These are phyloP conservation scores for Aspergillus olivimuriae DNA, from an alignment of 495 filamentous ascomycete genomes.

Conservation along the genomic window DNA sequence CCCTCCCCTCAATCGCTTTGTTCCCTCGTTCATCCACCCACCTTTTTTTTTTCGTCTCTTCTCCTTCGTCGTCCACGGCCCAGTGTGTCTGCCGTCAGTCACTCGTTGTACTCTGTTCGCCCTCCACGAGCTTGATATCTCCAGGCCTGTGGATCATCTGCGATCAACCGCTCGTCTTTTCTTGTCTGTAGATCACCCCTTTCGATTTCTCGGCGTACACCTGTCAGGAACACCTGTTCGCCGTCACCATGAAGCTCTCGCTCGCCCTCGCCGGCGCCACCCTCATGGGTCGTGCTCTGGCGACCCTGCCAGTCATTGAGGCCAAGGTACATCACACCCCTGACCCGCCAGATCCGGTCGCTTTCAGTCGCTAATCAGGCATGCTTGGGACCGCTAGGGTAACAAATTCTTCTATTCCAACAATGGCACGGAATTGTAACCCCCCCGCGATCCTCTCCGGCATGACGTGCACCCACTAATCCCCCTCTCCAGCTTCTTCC, in stretches of 20 bases:
- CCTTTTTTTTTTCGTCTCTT: constrained; percentile 5
- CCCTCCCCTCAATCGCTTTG: constrained; percentile 14
- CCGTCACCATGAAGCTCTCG: constrained; percentile 38
- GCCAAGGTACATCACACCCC: constrained; percentile 56
- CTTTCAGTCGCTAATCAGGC: not conserved
- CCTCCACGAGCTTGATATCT: not conserved
- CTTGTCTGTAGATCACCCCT: not conserved
- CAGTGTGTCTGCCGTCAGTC: constrained; percentile 19
- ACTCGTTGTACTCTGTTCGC: constrained; percentile 14
- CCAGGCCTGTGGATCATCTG: constrained; percentile 1
- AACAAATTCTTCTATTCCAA: constrained; percentile 34
- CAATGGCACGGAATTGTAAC: constrained; percentile 74
- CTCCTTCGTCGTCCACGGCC: constrained; percentile 9
- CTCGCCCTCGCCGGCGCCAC: constrained; percentile 42
- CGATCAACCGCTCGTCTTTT: constrained; percentile 2
- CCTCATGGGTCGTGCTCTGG: constrained; percentile 48
- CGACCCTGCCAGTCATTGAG: constrained; percentile 58
- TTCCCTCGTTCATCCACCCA: no score
- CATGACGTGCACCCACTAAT: not conserved
- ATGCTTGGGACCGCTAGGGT: no score
- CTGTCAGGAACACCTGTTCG: no score
- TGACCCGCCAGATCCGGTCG: not conserved
- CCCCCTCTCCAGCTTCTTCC: constrained; percentile 51
- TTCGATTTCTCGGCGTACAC: not conserved
- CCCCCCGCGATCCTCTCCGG: not conserved